Base-by-base conservation (phyloP, 2,329 filamentous ascomycete genomes). In the Grosmannia penicillata region DNA sequence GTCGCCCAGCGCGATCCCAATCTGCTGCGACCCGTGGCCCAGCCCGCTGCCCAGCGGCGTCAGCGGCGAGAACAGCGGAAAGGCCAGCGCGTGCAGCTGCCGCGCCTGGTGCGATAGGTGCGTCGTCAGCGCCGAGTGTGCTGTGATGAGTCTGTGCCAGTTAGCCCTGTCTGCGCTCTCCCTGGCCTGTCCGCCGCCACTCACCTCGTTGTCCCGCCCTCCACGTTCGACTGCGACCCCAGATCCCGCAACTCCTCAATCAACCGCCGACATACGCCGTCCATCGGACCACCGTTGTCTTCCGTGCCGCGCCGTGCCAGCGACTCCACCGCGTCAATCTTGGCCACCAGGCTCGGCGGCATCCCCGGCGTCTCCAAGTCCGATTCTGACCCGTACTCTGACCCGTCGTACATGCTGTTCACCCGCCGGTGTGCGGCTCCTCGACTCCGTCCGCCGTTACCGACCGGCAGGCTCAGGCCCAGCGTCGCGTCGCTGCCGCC, bases 21-120 rank as follows among this genome's bases (percentile, higher is more conserved):
- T n/a, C 38, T 7, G 41, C 21, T 6, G 36, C 38, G 21, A 36
- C 24, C 11, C 33, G 36, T 24, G 9, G 11, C 7, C 21, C 21
- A 6, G n/a, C 31, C 4, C 32, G 13, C 13, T 17, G n/a, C 23
- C 3, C 36, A 33, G 17, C 17, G 36, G 26, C 27, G 27, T 69
- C 19, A 83, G 63, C 1, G 82, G 81, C 13, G 78, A 82, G 45
- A 84, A 67, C 18, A 89, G 61, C 23, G 67, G 72, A 47, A 82
- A 82, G 3, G 78, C 72, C 25, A 89, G 66, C 42, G 76, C 79
- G 48, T 86, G 81, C 9, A 91, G 63, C 44, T 78, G 75, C 38
- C 82, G 78, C 36, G 80, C 78, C 58, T 89, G 82, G 55, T 85
- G 77, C 13, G 69, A 67, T 32, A 89, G 63, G 51, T 91, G 80